Percentiles rank a stretch among this genome's conserved stretches.
Conservation (phyloP, 202 grass and related monocot species). For the Zoysia matrella region DNA sequence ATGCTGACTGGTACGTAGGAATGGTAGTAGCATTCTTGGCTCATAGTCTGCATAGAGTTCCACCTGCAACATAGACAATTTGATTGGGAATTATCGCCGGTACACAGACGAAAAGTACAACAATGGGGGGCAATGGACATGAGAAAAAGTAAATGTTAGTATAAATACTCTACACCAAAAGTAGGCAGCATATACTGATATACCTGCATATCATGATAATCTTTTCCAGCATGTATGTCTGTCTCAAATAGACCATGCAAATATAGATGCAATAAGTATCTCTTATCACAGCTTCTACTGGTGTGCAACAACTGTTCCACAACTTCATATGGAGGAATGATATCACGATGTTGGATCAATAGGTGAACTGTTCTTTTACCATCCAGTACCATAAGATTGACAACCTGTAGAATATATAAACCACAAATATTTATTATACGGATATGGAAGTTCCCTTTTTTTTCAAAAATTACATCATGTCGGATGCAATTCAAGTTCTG, state of each 20-base stretch:
- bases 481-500: constrained; percentile 11
- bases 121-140: background rate
- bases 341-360: constrained; percentile 87
- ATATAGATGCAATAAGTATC: constrained; percentile 82
- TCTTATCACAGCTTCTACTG: constrained; percentile 69
- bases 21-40: constrained; percentile 79
- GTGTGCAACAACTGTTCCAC: constrained; percentile 71
- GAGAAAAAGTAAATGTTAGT: constrained; percentile 7
- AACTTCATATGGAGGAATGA: constrained; percentile 84
- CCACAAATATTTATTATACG: constrained; percentile 11
- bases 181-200: background rate
- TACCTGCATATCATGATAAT: constrained; percentile 98
- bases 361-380: constrained; percentile 76
- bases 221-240: constrained; percentile 86
- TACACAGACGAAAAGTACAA: background rate
- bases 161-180: constrained; percentile 8
- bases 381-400: constrained; percentile 85
- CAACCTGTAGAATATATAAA: constrained; percentile 62
- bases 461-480: background rate
- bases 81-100: constrained; percentile 20
- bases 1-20: constrained; percentile 93
- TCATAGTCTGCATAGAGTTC: constrained; percentile 98
- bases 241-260: constrained; percentile 91
- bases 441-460: constrained; percentile 11
- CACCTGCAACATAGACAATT: constrained; percentile 58